phyloP scores from a whole-genome alignment of 331 rosid species.

The Quercus lobata region DNA sequence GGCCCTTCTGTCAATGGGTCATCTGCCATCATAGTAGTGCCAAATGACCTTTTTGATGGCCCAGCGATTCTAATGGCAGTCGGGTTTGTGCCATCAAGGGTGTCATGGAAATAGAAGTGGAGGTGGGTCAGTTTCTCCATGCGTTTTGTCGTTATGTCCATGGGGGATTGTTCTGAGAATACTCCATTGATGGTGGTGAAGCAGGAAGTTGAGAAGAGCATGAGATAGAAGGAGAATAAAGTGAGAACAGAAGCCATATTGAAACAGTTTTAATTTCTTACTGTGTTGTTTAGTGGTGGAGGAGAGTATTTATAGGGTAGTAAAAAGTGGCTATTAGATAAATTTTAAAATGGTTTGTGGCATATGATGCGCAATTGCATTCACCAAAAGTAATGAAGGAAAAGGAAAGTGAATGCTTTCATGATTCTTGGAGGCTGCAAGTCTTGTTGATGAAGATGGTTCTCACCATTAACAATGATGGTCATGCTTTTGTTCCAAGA shows the following conservation, averaged over 20 bases:
- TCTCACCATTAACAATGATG: too few species aligned
- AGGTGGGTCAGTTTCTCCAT: slow-evolving; percentile 25
- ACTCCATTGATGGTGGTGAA: slow-evolving; percentile 20
- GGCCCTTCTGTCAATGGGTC: slow-evolving; percentile 47
- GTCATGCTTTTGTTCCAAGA: too few species aligned
- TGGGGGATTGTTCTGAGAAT: slow-evolving; percentile 22
- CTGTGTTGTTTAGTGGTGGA: not conserved
- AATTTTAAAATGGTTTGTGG: not conserved
- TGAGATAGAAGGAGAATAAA: slow-evolving; percentile 2
- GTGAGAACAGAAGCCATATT: slow-evolving; percentile 24
- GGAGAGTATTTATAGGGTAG: slow-evolving; percentile 11
- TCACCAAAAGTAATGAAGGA: not conserved
- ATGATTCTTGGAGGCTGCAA: too few species aligned
- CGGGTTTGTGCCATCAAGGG: slow-evolving; percentile 29
- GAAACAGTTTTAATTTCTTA: not conserved
- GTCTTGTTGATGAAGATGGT: too few species aligned
- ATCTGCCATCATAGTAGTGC: slow-evolving; percentile 33
- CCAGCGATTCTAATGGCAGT: slow-evolving; percentile 30
- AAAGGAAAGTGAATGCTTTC: too few species aligned
- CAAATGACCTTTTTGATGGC: slow-evolving; percentile 22
- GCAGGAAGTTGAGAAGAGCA: slow-evolving; percentile 10
- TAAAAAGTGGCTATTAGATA: not conserved
- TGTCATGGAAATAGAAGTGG: slow-evolving; percentile 64
- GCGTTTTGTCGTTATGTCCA: not conserved
- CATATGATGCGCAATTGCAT: not conserved